phyloP scores from a whole-genome alignment of 2,329 filamentous ascomycete genomes.

The Remersonia thermophila region DNA sequence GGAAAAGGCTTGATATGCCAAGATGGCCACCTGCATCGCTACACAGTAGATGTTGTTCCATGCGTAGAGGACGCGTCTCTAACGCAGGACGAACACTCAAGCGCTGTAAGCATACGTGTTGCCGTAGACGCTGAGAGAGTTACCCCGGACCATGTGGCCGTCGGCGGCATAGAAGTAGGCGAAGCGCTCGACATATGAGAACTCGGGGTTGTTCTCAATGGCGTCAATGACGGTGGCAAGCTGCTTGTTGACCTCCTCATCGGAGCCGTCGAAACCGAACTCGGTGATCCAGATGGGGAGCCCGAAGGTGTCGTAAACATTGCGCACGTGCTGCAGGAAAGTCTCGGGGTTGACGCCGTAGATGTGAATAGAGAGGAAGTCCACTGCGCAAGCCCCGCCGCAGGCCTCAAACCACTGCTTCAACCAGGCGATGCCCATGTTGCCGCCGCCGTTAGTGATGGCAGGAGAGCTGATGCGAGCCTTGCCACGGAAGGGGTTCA shows the following conservation, averaged over 20 bases:
- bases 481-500: constrained; percentile 43
- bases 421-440: constrained; percentile 45
- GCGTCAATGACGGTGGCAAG: constrained; percentile 34
- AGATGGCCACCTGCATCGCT: neutral
- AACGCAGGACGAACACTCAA: constrained; percentile 12
- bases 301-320: constrained; percentile 33
- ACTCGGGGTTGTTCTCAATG: constrained; percentile 33
- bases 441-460: constrained; percentile 46
- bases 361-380: constrained; percentile 54
- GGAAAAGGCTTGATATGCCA: neutral
- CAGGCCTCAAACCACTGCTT: constrained; percentile 40
- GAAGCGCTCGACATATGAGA: constrained; percentile 41
- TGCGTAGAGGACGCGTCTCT: too few species aligned
- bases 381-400: constrained; percentile 36
- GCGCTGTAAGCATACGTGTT: constrained; percentile 34
- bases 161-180: constrained; percentile 43
- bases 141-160: constrained; percentile 30
- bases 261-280: constrained; percentile 41
- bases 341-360: constrained; percentile 38
- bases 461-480: constrained; percentile 46
- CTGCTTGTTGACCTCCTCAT: constrained; percentile 34
- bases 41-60: too few species aligned
- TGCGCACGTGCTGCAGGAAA: constrained; percentile 42
- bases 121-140: constrained; percentile 34
- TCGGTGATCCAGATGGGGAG: constrained; percentile 52